phyloP scores from a whole-genome alignment of 1,284 basidiomycete genomes.

The Trichosporon sp. region DNA sequence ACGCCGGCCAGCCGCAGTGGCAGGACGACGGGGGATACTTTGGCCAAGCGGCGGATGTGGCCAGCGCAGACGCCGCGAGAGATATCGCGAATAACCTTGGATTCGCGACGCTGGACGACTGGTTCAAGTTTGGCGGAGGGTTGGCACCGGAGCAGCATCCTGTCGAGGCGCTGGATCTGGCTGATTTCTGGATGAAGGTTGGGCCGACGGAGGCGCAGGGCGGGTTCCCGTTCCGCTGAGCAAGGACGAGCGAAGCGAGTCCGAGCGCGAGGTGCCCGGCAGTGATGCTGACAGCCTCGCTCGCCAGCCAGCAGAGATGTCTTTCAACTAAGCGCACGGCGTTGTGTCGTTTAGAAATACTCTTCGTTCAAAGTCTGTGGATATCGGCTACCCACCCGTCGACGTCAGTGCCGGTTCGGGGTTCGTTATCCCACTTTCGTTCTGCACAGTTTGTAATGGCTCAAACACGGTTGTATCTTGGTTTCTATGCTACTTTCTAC shows the following conservation, averaged over 20 bases:
- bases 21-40: background rate
- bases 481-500: slow-evolving; percentile 1
- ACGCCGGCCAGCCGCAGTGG: slow-evolving; percentile 4
- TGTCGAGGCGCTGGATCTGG: slow-evolving; percentile 37
- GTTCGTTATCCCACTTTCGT: too few species aligned
- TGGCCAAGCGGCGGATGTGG: background rate
- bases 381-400: too few species aligned
- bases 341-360: too few species aligned
- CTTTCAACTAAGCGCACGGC: too few species aligned
- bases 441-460: too few species aligned
- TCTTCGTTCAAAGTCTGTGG: too few species aligned
- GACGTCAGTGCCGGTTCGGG: too few species aligned
- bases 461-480: background rate
- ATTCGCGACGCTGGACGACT: slow-evolving; percentile 38
- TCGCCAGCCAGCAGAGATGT: too few species aligned
- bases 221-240: slow-evolving; percentile 20
- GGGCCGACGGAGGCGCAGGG: slow-evolving; percentile 54
- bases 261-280: too few species aligned
- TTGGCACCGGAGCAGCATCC: background rate
- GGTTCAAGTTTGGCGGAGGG: slow-evolving; percentile 24
- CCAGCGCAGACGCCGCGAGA: slow-evolving; percentile 1
- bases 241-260: too few species aligned
- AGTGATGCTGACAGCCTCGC: too few species aligned
- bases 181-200: slow-evolving; percentile 58
- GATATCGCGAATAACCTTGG: slow-evolving; percentile 25